Percentiles rank a stretch among this genome's conserved stretches.
Conservation (phyloP, 306 rosid genomes). For the Lathyrus sativus region DNA sequence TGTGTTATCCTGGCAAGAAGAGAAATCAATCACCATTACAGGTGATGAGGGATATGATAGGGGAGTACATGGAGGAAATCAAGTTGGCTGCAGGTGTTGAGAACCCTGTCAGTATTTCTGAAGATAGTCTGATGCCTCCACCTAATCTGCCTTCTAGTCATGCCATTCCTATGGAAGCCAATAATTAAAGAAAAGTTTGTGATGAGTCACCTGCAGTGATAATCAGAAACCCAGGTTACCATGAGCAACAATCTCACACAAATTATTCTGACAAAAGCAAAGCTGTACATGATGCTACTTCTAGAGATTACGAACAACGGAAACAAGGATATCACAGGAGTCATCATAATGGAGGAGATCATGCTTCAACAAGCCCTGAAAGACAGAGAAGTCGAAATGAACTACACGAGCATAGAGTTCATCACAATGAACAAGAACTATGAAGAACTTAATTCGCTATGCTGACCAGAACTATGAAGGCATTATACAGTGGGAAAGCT, state of each 20-base stretch:
- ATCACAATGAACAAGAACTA: conserved; percentile 44
- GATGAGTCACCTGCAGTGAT: too few relatives aligned
- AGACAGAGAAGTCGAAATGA: conserved; percentile 46
- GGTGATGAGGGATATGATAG: too few relatives aligned
- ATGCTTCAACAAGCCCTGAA: conserved; percentile 57
- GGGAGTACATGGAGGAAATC: too few relatives aligned
- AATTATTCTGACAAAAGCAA: conserved; percentile 35
- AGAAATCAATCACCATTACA: too few relatives aligned
- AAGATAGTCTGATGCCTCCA: conserved; percentile 42
- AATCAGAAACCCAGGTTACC: too few relatives aligned
- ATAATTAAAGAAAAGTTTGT: too few relatives aligned
- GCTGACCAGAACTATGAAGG: conserved; percentile 22
- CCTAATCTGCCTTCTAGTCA: conserved; percentile 42
- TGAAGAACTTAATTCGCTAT: conserved; percentile 7
- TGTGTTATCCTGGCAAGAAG: too few relatives aligned
- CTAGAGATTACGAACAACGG: too few relatives aligned
- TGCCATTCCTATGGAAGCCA: conserved; percentile 41
- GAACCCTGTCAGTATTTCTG: conserved; percentile 55
- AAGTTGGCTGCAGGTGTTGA: conserved; percentile 70
- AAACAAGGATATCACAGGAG: too few relatives aligned
- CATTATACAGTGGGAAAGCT: conserved; percentile 49
- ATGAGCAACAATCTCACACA: too few relatives aligned
- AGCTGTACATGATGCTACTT: too few relatives aligned
- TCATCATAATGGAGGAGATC: conserved; percentile 46
- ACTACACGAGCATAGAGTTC: conserved; percentile 42